Percentiles rank a stretch among this genome's conserved stretches.
Conservation (phyloP, 306 rosid genomes). For the Quercus bicolor region DNA sequence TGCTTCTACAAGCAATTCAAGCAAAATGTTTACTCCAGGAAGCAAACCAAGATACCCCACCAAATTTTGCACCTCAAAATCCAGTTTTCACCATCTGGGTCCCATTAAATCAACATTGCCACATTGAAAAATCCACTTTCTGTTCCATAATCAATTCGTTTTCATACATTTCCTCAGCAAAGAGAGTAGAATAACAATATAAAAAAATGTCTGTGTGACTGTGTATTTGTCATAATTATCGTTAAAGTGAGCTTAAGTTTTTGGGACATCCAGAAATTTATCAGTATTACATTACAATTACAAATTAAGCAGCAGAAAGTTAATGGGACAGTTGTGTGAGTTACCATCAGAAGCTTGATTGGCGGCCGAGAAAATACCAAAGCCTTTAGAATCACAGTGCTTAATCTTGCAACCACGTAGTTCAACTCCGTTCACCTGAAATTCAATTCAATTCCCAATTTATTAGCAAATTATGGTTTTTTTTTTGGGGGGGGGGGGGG, state of each 20-base stretch:
- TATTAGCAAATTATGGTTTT: neutral
- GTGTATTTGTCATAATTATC: too few species aligned
- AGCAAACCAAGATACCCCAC: neutral
- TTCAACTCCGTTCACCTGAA: conserved; percentile 69
- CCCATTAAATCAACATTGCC: neutral
- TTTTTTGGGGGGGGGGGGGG: neutral
- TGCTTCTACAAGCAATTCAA: neutral
- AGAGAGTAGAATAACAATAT: too few species aligned
- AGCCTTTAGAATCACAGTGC: conserved; percentile 74
- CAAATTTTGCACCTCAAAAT: neutral
- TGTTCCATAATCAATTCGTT: neutral
- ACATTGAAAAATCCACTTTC: conserved; percentile 7
- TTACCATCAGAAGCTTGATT: conserved; percentile 71
- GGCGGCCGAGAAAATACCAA: conserved; percentile 56
- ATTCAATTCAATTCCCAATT: conserved; percentile 21
- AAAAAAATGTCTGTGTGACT: too few species aligned
- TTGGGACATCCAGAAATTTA: too few species aligned
- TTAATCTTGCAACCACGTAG: conserved; percentile 75
- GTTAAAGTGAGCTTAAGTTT: neutral
- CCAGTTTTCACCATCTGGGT: neutral
- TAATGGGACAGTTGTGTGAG: conserved; percentile 9
- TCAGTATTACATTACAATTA: too few species aligned
- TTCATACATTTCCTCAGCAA: conserved; percentile 3
- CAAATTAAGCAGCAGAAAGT: neutral
- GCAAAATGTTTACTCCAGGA: neutral